Base-by-base conservation (phyloP, 2,329 filamentous ascomycete species). In the Chaetothyriales sp. region DNA sequence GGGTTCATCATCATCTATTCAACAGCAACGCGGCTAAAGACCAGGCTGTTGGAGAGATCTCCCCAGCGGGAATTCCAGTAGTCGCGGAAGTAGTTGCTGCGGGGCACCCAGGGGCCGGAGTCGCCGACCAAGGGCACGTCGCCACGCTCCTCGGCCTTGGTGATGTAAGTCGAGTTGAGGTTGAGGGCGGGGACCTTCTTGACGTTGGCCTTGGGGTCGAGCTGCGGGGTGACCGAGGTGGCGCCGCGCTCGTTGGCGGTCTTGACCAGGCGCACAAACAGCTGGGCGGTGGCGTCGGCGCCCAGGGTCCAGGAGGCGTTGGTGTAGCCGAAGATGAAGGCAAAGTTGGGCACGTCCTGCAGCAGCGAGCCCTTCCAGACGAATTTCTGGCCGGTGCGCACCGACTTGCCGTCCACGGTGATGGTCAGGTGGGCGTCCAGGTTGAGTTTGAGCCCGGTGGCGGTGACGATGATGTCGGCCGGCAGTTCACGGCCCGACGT, bases 221-320 rank as follows among this genome's bases (percentile, higher is more conserved):
- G 8, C 1, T 51, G 49, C 3, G 57, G 53, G 5, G 51, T 50
- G 44, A 59, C 50, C 46, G 49, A 54, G 9, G 51, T 55, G 47
- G 53, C 50, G 8, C 46, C 47, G 51, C 54, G 55, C 12, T 49
- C 47, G 18, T 52, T 49, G 42, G 52, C 48, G 7, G 59, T 54
- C 49, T 64, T 62, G 46, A 71, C 49, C 25, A 71, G 50, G 1
- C 69, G 64, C 18, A 59, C 60, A 48, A 69, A 55, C n/a, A 70
- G 62, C 2, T 63, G 62, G 3, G 68, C 67, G 1, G 68, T 68
- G 2, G 68, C 66, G 52, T 72, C 69, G 1, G 68, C 67, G 6
- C 69, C 69, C 4, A 71, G 59, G 0, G 69, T 71, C 69, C 69
- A 72, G 4, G 67, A 67, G 2, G 67, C 67, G 49, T 70, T 68